Conservation (phyloP, 2,329 filamentous ascomycete species). For the Colletotrichum musae region DNA sequence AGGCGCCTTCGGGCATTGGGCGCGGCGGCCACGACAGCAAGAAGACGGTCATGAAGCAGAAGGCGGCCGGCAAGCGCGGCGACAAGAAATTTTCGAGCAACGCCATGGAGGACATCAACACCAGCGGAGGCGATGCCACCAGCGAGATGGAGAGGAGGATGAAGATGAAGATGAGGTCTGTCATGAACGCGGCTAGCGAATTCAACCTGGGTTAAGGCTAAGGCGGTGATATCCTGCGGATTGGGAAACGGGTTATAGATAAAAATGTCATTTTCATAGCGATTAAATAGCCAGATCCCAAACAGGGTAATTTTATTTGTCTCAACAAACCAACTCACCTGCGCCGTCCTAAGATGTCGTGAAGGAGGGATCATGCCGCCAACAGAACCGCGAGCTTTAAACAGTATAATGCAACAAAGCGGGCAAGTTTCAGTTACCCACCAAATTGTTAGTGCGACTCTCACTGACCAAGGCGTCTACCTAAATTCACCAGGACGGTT, state of each 20-base stretch:
- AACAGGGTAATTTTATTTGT: constrained; percentile 25
- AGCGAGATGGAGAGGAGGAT: constrained; percentile 73
- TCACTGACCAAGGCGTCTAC: background rate
- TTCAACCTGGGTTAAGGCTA: constrained; percentile 74
- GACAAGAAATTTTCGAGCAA: constrained; percentile 42
- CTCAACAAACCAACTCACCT: background rate
- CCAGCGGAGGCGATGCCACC: constrained; percentile 49
- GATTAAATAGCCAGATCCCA: constrained; percentile 35
- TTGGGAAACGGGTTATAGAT: constrained; percentile 31
- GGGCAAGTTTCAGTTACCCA: background rate
- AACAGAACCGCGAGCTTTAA: background rate
- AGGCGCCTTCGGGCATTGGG: constrained; percentile 88
- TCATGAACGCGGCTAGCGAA: constrained; percentile 72
- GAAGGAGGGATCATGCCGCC: too few species aligned
- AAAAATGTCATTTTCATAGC: constrained; percentile 33
- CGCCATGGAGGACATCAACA: constrained; percentile 47
- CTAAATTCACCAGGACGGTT: background rate
- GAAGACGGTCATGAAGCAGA: constrained; percentile 54
- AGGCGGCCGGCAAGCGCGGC: constrained; percentile 43
- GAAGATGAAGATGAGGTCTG: constrained; percentile 73
- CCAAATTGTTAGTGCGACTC: constrained; percentile 21
- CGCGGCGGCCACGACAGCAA: constrained; percentile 65
- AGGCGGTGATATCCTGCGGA: constrained; percentile 5
- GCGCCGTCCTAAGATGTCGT: background rate
- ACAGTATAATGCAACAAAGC: background rate